Evolutionary conservation across 768 basidiomycete genomes (phyloP), one percentile per base, ranked within the genome.

Genomic region (Termitomyces sp.): DNA sequence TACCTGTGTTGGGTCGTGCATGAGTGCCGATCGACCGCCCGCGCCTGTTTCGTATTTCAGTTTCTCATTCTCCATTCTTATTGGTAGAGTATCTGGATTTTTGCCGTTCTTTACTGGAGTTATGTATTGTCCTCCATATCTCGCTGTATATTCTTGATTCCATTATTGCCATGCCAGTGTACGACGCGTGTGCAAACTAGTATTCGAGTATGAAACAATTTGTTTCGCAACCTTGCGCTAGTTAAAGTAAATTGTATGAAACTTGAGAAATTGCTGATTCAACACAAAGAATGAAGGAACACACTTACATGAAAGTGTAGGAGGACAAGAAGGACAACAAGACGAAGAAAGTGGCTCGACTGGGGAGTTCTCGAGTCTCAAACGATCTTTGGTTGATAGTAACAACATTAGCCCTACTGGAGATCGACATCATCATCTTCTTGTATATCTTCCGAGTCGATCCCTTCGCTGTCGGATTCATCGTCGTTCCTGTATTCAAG

Each of bases 51-150:
- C 82, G 20, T 92, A 91, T 62, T 85, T 84, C 59, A 81, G 79
- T 41, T 82, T 86, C 64, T 89, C 89, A 13, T 92, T 93, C 76
- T 90, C 91, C 67, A 80, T 74, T 12, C 75, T 93, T 16, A 66
- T 69, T 31, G 76, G 80, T 31, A 84, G 81, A 3, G 15, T 9
- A 15, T 48, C 44, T 45, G 44, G 12, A 20, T 9, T 46, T 46
- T 15, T n/a, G n/a, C n/a, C n/a, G n/a, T n/a, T n/a, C n/a, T n/a
- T n/a, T n/a, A n/a, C n/a, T n/a, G n/a, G n/a, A n/a, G n/a, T n/a
- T n/a, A n/a, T n/a, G n/a, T 47, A 29, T 33, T 10, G 32, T 47
- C 23, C 20, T n/a, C n/a, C n/a, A n/a, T 20, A 47, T 23, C 22
- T 35, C 20, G 5, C 33, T 47, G 46, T 47, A 47, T 47, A 47